Conservation (phyloP, 2,329 filamentous ascomycete genomes). For the Scleromitrula shiraiana region DNA sequence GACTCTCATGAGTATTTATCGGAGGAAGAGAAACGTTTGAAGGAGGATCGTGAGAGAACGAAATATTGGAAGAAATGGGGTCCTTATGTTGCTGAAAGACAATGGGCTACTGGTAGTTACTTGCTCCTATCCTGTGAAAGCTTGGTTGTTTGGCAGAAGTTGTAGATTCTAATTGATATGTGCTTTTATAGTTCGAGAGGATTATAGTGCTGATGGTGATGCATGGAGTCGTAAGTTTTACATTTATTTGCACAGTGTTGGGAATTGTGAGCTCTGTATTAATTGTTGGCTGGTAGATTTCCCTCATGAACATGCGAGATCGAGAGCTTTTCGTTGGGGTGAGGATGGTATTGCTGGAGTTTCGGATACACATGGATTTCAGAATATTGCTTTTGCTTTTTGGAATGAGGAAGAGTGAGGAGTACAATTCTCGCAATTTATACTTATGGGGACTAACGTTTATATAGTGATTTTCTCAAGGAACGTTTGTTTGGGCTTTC, state of each 20-base stretch:
- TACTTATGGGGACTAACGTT: conserved; percentile 33
- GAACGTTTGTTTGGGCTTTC: conserved; percentile 91
- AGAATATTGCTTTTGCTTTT: conserved; percentile 93
- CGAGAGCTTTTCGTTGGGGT: conserved; percentile 86
- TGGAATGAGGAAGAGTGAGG: conserved; percentile 94
- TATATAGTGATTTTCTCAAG: conserved; percentile 74
- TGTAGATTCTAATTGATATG: conserved; percentile 11
- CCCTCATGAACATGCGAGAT: conserved; percentile 83
- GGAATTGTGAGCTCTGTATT: too few species aligned
- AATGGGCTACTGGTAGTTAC: conserved; percentile 79
- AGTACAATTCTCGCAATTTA: background rate
- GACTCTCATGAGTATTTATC: conserved; percentile 82
- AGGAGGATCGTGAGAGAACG: conserved; percentile 70
- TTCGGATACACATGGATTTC: conserved; percentile 79
- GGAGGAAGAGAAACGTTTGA: conserved; percentile 83
- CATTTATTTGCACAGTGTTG: too few species aligned
- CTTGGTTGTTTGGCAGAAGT: background rate
- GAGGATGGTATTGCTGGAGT: conserved; percentile 96
- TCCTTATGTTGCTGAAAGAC: conserved; percentile 83
- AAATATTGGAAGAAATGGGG: conserved; percentile 99
- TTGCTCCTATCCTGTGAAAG: too few species aligned
- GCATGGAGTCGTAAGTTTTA: conserved; percentile 80
- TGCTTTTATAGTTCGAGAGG: conserved; percentile 63
- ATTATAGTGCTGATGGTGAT: conserved; percentile 84
- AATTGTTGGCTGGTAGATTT: conserved; percentile 60